Evolutionary conservation across 345 rosid genomes (phyloP).

Genomic region (Eucalyptus lansdowneana): DNA sequence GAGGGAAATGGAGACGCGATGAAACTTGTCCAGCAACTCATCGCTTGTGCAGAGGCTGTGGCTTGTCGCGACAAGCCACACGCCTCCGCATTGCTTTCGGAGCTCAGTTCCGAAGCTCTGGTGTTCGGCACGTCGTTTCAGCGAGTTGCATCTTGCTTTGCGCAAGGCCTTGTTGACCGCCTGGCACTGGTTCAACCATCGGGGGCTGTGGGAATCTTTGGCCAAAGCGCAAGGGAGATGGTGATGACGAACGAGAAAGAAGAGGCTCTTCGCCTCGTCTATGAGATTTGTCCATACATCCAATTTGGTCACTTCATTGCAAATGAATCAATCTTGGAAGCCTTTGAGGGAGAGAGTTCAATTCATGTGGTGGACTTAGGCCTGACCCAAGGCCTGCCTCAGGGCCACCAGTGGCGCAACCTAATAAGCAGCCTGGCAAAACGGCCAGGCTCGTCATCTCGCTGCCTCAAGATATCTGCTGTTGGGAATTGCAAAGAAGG

Average conservation of each 20-base stretch:
- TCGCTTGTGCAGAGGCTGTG: slow-evolving; percentile 45
- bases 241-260: slow-evolving; percentile 8
- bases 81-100: slow-evolving; percentile 27
- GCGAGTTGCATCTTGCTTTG: slow-evolving; percentile 38
- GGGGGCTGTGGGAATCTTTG: slow-evolving; percentile 7
- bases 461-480: slow-evolving; percentile 19
- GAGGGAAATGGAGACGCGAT: slow-evolving; percentile 11
- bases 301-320: slow-evolving; percentile 34
- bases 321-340: slow-evolving; percentile 30
- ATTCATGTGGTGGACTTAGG: slow-evolving; percentile 38
- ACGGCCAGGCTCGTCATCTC: slow-evolving; percentile 7
- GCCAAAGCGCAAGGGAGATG: neutral
- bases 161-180: slow-evolving; percentile 31
- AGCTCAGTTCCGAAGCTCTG: slow-evolving; percentile 23
- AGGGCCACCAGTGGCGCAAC: slow-evolving; percentile 24
- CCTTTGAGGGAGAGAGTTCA: slow-evolving; percentile 55
- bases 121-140: slow-evolving; percentile 35
- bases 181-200: slow-evolving; percentile 26
- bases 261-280: slow-evolving; percentile 23
- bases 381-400: slow-evolving; percentile 24
- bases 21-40: slow-evolving; percentile 40
- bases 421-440: slow-evolving; percentile 17
- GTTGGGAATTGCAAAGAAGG: slow-evolving; percentile 8
- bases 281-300: slow-evolving; percentile 37
- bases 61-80: slow-evolving; percentile 37